These are phyloP conservation scores for Pseudomonodictys pantanalensis DNA, from an alignment of 495 filamentous ascomycete species.

Conservation along the genomic window DNA sequence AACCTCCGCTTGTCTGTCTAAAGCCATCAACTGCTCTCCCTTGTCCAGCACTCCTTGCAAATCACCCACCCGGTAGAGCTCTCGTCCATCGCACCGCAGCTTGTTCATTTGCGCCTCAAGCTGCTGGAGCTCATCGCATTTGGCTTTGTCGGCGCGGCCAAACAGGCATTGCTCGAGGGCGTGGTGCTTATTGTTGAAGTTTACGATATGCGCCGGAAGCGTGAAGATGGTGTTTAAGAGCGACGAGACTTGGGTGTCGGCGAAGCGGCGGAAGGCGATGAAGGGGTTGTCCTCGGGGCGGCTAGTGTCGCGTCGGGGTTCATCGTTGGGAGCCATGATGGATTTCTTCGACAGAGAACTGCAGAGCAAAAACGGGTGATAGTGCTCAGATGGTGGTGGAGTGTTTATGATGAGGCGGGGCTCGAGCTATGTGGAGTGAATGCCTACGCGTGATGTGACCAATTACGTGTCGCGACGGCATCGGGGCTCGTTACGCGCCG, in stretches of 20 bases:
- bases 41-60: not conserved
- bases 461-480: not conserved
- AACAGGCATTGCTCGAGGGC: slow-evolving; percentile 15
- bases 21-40: not conserved
- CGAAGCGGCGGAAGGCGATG: slow-evolving; percentile 57
- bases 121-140: slow-evolving; percentile 10
- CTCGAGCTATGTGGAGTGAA: not conserved
- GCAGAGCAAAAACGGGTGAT: not conserved
- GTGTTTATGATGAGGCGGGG: not conserved
- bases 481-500: too few relatives aligned
- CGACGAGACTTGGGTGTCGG: slow-evolving; percentile 57
- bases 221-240: slow-evolving; percentile 54
- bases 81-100: not conserved
- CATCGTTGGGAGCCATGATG: slow-evolving; percentile 23
- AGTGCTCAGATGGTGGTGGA: not conserved
- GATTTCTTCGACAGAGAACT: not conserved
- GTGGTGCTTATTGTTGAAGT: slow-evolving; percentile 2
- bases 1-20: not conserved
- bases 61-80: slow-evolving; percentile 5
- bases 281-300: slow-evolving; percentile 50
- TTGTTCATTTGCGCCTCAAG: not conserved
- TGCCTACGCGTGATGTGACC: not conserved
- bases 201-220: slow-evolving; percentile 37
- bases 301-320: slow-evolving; percentile 16
- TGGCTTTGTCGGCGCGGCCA: not conserved